Conservation (phyloP, 495 filamentous ascomycete genomes). For the Choiromyces venosus region DNA sequence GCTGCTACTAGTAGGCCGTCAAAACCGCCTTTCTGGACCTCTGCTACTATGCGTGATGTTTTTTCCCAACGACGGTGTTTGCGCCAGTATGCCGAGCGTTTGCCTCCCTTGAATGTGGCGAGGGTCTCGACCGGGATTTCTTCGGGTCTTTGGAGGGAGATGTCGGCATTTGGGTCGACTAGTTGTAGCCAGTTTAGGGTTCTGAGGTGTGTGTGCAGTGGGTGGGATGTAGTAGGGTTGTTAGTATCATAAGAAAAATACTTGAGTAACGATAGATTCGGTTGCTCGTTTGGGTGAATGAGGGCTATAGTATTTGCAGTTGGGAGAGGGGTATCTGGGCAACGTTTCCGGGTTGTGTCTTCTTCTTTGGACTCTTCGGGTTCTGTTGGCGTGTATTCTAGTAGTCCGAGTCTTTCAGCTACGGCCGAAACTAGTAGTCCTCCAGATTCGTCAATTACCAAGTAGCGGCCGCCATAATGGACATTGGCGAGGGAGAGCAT, state of each 20-base stretch:
- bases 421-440: constrained; percentile 80
- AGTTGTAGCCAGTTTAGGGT: constrained; percentile 86
- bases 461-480: constrained; percentile 68
- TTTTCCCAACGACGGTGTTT: constrained; percentile 78
- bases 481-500: constrained; percentile 62
- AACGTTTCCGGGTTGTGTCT: constrained; percentile 9
- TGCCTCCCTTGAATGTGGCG: constrained; percentile 63
- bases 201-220: constrained; percentile 73
- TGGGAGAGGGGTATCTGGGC: constrained; percentile 40
- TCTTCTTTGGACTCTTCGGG: constrained; percentile 21
- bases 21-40: constrained; percentile 68
- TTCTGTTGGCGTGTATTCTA: constrained; percentile 48
- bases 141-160: constrained; percentile 59
- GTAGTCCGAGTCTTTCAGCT: constrained; percentile 85
- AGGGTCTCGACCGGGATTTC: constrained; percentile 54
- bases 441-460: constrained; percentile 84
- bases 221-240: constrained; percentile 59
- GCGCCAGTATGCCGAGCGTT: constrained; percentile 71
- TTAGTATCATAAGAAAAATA: constrained; percentile 77
- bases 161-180: constrained; percentile 64
- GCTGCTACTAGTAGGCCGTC: constrained; percentile 76
- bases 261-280: constrained; percentile 77
- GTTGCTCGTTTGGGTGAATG: constrained; percentile 80
- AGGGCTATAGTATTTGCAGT: constrained; percentile 78
- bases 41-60: constrained; percentile 61